phyloP scores from a whole-genome alignment of 192 early-diverging fungal genomes.

The Mortierella claussenii region DNA sequence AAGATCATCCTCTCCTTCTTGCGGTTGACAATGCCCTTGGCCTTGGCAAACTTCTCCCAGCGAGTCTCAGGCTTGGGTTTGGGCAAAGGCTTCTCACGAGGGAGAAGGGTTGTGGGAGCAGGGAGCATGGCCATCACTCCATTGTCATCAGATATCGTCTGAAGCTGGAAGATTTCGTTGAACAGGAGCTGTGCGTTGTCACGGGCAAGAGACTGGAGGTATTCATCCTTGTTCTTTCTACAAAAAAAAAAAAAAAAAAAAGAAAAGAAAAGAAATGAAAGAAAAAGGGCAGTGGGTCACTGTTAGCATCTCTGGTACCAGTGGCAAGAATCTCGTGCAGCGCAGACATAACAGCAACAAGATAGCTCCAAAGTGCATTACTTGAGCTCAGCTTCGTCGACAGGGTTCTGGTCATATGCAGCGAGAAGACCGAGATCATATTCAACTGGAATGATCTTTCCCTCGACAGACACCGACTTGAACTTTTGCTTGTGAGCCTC shows the following conservation, averaged over 20 bases:
- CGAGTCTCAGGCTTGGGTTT: slow-evolving; percentile 90
- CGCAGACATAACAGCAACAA: too few species aligned
- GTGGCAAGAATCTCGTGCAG: too few species aligned
- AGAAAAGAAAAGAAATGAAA: too few species aligned
- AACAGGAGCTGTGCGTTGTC: slow-evolving; percentile 88
- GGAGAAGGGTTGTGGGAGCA: slow-evolving; percentile 68
- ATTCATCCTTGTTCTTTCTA: slow-evolving; percentile 63
- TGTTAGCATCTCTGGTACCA: too few species aligned
- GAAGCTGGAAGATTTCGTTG: slow-evolving; percentile 89
- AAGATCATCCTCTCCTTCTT: slow-evolving; percentile 87
- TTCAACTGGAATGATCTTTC: slow-evolving; percentile 84
- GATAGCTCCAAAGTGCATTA: too few species aligned
- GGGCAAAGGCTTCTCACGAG: slow-evolving; percentile 94
- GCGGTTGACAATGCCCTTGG: slow-evolving; percentile 91
- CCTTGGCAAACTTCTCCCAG: slow-evolving; percentile 99
- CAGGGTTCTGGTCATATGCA: slow-evolving; percentile 83
- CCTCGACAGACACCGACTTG: slow-evolving; percentile 66
- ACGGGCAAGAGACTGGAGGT: slow-evolving; percentile 74
- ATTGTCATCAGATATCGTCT: slow-evolving; percentile 69
- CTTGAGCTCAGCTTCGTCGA: slow-evolving; percentile 72
- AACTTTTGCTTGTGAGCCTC: slow-evolving; percentile 76
- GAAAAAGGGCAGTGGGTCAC: too few species aligned
- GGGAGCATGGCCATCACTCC: slow-evolving; percentile 87
- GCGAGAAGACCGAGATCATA: slow-evolving; percentile 89
- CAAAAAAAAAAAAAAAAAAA: too few species aligned